A percentile compares a stretch with the other conserved stretches of the same genome.
phyloP scores from a whole-genome alignment of 345 rosid species.

The Mangifera indica region DNA sequence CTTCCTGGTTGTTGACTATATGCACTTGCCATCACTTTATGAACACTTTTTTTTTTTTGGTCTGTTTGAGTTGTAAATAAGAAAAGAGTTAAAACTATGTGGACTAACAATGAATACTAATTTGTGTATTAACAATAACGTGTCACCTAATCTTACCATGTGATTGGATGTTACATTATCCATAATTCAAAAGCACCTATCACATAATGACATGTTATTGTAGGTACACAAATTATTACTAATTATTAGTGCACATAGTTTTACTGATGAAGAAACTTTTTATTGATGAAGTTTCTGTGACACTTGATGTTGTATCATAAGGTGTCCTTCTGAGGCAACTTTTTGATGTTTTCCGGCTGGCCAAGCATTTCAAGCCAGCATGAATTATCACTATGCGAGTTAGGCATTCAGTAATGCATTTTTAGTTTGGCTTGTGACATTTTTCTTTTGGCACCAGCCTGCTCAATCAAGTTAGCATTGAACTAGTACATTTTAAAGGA shows the following conservation, averaged over 20 bases:
- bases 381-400: neutral
- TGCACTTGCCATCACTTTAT: no score
- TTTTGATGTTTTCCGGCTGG: neutral
- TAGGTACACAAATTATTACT: no score
- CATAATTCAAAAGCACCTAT: no score
- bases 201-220: no score
- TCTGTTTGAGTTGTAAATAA: neutral
- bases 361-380: constrained; percentile 3
- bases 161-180: no score
- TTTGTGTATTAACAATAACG: no score
- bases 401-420: neutral
- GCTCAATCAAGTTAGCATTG: neutral
- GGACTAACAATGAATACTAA: no score
- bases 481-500: neutral
- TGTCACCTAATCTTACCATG: no score
- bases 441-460: neutral
- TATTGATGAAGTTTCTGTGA: neutral
- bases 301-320: neutral
- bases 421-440: neutral
- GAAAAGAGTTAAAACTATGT: neutral
- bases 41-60: neutral
- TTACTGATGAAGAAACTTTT: no score
- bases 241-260: no score
- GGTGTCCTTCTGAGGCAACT: neutral
- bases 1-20: neutral